phyloP scores from a whole-genome alignment of 345 rosid genomes.

The Microthlaspi erraticum region DNA sequence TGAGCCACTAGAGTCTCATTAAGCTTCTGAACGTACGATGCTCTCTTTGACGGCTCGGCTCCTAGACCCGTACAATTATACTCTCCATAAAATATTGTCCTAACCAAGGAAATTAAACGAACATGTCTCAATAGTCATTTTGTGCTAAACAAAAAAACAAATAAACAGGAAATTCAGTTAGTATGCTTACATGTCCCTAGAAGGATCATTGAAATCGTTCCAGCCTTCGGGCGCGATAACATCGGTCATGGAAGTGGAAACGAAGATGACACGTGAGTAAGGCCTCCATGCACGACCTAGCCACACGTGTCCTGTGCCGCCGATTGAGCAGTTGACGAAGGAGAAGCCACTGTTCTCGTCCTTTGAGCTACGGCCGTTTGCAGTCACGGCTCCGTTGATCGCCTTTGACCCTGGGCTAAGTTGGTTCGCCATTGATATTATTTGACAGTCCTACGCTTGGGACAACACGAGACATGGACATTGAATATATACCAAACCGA shows the following conservation, averaged over 20 bases:
- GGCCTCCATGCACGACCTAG: constrained; percentile 94
- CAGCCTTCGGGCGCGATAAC: constrained; percentile 88
- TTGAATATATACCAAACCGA: neutral
- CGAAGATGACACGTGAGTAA: constrained; percentile 76
- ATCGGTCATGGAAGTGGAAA: constrained; percentile 66
- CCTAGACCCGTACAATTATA: constrained; percentile 80
- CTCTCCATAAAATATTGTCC: constrained; percentile 78
- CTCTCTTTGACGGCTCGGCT: constrained; percentile 59
- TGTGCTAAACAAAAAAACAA: neutral
- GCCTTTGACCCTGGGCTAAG: constrained; percentile 62
- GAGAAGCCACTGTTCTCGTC: constrained; percentile 83
- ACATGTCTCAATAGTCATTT: neutral
- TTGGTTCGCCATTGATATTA: constrained; percentile 82
- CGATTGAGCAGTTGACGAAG: constrained; percentile 66
- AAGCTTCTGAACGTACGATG: constrained; percentile 66
- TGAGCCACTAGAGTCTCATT: constrained; percentile 63
- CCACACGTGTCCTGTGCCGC: constrained; percentile 89
- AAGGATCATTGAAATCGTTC: constrained; percentile 84
- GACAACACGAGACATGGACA: neutral
- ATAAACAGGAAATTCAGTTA: neutral
- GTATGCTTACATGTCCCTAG: constrained; percentile 65
- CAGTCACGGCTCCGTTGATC: constrained; percentile 84
- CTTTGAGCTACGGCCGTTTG: constrained; percentile 69
- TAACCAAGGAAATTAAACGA: constrained; percentile 34
- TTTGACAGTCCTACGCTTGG: constrained; percentile 54